Conservation (phyloP, 2,329 filamentous ascomycete species). For the Stagonosporopsis cucurbitacearum region DNA sequence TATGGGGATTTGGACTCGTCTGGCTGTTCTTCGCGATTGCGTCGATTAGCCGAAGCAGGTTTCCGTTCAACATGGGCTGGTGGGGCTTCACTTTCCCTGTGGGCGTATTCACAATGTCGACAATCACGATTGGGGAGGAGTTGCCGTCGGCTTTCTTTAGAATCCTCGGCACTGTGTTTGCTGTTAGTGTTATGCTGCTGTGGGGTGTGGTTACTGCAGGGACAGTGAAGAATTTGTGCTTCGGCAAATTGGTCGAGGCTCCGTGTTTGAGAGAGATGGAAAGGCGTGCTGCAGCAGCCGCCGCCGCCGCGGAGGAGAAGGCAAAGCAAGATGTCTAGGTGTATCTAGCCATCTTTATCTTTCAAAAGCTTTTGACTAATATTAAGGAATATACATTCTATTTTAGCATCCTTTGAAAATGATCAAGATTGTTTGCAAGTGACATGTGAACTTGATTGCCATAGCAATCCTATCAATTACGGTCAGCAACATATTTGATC, state of each 20-base stretch:
- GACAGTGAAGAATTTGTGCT: constrained; percentile 56
- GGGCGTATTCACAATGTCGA: constrained; percentile 55
- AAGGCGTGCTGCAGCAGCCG: constrained; percentile 17
- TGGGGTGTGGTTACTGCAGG: constrained; percentile 61
- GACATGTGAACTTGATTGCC: no score
- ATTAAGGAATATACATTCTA: background rate
- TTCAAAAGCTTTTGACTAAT: background rate
- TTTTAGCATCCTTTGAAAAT: background rate
- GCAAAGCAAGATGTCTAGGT: constrained; percentile 14
- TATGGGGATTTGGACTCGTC: constrained; percentile 63
- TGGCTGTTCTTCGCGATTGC: constrained; percentile 63
- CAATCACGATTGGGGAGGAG: constrained; percentile 56
- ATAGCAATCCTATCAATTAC: no score
- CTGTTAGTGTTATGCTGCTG: constrained; percentile 57
- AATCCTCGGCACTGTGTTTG: constrained; percentile 61
- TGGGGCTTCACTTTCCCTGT: constrained; percentile 67
- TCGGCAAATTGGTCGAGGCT: constrained; percentile 60
- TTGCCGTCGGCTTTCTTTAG: constrained; percentile 63
- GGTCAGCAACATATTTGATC: no score
- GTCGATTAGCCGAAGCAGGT: constrained; percentile 52
- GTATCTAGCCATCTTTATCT: no score
- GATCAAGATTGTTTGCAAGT: no score
- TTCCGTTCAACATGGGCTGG: constrained; percentile 69
- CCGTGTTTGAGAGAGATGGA: constrained; percentile 56
- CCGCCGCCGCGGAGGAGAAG: constrained; percentile 15